phyloP scores from a whole-genome alignment of 2,329 filamentous ascomycete genomes.

The Elsinoe arachidis region DNA sequence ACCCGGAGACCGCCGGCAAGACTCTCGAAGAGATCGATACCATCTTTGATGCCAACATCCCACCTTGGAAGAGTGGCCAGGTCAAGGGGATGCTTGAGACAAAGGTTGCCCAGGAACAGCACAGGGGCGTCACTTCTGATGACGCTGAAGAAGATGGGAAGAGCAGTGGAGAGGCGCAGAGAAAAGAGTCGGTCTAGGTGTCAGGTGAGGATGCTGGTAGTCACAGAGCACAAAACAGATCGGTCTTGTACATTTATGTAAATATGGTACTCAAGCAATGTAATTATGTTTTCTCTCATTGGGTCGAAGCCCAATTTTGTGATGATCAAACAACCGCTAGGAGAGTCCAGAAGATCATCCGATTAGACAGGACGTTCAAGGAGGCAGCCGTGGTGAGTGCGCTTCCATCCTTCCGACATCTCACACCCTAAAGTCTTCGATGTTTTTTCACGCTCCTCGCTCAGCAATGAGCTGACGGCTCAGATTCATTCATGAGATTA shows the following conservation, averaged over 20 bases:
- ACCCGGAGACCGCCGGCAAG: conserved; percentile 29
- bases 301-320: too few species aligned
- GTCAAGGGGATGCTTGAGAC: conserved; percentile 17
- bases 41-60: conserved; percentile 26
- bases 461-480: too few species aligned
- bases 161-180: not conserved
- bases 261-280: not conserved
- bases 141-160: not conserved
- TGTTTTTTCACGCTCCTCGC: too few species aligned
- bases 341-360: too few species aligned
- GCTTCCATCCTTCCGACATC: too few species aligned
- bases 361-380: too few species aligned
- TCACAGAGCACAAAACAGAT: not conserved
- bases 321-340: too few species aligned
- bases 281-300: not conserved
- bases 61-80: conserved; percentile 23
- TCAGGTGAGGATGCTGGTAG: not conserved
- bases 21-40: conserved; percentile 32
- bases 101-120: conserved; percentile 1
- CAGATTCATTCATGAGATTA: too few species aligned
- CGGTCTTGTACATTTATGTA: not conserved
- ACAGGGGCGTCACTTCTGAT: not conserved
- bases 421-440: too few species aligned
- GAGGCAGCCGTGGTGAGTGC: too few species aligned
- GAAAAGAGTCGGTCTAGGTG: not conserved